These are phyloP conservation scores for Salicornia ramosissima DNA, from an alignment of 148 eudicot genomes.

Conservation along the genomic window DNA sequence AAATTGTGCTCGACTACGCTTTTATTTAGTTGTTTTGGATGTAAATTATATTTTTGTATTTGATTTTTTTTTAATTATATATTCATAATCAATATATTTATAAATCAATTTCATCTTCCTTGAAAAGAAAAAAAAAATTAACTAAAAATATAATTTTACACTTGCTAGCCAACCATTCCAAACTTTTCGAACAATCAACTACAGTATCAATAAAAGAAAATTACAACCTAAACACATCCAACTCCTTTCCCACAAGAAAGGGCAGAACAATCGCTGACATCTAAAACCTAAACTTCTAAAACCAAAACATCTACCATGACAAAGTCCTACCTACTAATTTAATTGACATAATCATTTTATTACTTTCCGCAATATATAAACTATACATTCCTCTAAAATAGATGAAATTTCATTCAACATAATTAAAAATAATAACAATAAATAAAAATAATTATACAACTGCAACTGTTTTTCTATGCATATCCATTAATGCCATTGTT, in stretches of 20 bases:
- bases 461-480: conserved; percentile 38
- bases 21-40: too few relatives aligned
- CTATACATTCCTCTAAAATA: conserved; percentile 11
- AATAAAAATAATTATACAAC: conserved; percentile 43
- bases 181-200: too few relatives aligned
- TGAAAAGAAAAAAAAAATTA: too few relatives aligned
- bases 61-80: too few relatives aligned
- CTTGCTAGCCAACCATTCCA: too few relatives aligned
- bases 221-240: background rate
- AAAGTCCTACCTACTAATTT: conserved; percentile 1
- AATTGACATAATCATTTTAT: too few relatives aligned
- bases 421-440: too few relatives aligned
- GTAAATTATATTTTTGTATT: too few relatives aligned
- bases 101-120: too few relatives aligned
- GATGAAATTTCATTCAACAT: background rate
- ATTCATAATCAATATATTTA: too few relatives aligned
- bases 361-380: conserved; percentile 8
- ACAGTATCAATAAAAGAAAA: background rate
- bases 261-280: background rate
- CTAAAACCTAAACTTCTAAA: background rate
- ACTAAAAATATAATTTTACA: too few relatives aligned
- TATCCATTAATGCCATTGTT: conserved; percentile 50
- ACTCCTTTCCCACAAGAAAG: background rate
- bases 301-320: background rate
- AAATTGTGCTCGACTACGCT: too few relatives aligned